A percentile compares a stretch with the other conserved stretches of the same genome.
These are phyloP conservation scores for Ormosia emarginata DNA, from an alignment of 306 rosid genomes.

Conservation along the genomic window DNA sequence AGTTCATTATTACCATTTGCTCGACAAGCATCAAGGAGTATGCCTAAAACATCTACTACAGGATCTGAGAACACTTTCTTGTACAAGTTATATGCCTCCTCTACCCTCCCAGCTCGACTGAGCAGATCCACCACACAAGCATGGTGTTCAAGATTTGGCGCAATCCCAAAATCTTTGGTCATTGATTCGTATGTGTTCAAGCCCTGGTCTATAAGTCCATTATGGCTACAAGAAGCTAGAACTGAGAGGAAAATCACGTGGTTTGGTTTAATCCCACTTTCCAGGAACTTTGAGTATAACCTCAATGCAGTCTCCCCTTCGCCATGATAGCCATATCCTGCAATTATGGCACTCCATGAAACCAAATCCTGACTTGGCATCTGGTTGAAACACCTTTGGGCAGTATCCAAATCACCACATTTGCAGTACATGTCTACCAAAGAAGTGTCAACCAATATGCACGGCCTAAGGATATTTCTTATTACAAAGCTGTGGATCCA, in stretches of 20 bases:
- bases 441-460: constrained; percentile 70
- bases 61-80: constrained; percentile 42
- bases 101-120: constrained; percentile 67
- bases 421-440: constrained; percentile 80
- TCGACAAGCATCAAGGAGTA: constrained; percentile 70
- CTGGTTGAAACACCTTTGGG: constrained; percentile 57
- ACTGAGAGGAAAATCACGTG: constrained; percentile 67
- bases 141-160: constrained; percentile 62
- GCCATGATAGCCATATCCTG: constrained; percentile 75
- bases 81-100: constrained; percentile 65
- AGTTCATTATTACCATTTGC: constrained; percentile 46
- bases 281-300: constrained; percentile 51
- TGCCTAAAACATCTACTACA: constrained; percentile 54
- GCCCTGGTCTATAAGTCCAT: constrained; percentile 61
- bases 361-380: constrained; percentile 56
- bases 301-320: constrained; percentile 57
- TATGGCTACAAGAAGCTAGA: constrained; percentile 79
- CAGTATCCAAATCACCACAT: constrained; percentile 63
- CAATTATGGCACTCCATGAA: constrained; percentile 74
- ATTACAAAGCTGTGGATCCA: constrained; percentile 55
- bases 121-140: constrained; percentile 76
- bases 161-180: constrained; percentile 56
- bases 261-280: constrained; percentile 55
- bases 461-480: constrained; percentile 47
- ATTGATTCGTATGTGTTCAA: constrained; percentile 60